phyloP scores from a whole-genome alignment of 169 alveolate genomes.

The Eimeria acervulina region DNA sequence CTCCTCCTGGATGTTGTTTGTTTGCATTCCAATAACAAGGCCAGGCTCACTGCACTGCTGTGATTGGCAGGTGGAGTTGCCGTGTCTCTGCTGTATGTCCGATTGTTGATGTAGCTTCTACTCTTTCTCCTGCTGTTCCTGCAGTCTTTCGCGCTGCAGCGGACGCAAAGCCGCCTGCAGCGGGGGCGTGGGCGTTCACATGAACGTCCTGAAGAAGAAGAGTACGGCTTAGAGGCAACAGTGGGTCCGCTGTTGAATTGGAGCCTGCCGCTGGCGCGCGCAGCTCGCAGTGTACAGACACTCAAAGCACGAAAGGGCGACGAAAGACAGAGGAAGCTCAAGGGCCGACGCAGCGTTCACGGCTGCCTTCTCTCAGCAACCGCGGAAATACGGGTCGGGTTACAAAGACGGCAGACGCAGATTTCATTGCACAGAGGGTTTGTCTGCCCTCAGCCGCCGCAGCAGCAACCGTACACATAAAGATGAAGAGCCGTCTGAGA shows the following conservation, averaged over 20 bases:
- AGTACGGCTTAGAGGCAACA: constrained; percentile 17
- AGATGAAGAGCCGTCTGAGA: not conserved
- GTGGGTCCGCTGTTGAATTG: not conserved
- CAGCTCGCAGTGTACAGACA: constrained; percentile 19
- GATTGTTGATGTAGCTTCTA: not conserved
- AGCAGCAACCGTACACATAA: constrained; percentile 68
- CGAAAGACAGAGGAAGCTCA: not conserved
- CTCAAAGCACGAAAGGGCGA: not conserved
- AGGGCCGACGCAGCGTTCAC: constrained; percentile 67
- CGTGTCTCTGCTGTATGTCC: not conserved
- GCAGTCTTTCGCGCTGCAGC: constrained; percentile 78
- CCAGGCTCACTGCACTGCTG: constrained; percentile 24
- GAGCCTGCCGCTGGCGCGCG: constrained; percentile 46
- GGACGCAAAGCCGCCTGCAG: constrained; percentile 82
- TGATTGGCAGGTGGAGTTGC: not conserved
- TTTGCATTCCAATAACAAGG: constrained; percentile 18
- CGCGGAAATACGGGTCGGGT: constrained; percentile 66
- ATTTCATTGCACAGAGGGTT: constrained; percentile 66
- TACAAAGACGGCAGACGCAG: constrained; percentile 39
- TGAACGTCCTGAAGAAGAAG: constrained; percentile 63
- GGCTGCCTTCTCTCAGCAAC: constrained; percentile 77
- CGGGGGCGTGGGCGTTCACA: constrained; percentile 82
- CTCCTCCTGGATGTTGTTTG: constrained; percentile 16
- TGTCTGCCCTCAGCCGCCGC: constrained; percentile 35
- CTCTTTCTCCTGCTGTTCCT: constrained; percentile 40